These are phyloP conservation scores for Rhizophagus sp. DNA, from an alignment of 192 early-diverging fungal species.

Conservation along the genomic window DNA sequence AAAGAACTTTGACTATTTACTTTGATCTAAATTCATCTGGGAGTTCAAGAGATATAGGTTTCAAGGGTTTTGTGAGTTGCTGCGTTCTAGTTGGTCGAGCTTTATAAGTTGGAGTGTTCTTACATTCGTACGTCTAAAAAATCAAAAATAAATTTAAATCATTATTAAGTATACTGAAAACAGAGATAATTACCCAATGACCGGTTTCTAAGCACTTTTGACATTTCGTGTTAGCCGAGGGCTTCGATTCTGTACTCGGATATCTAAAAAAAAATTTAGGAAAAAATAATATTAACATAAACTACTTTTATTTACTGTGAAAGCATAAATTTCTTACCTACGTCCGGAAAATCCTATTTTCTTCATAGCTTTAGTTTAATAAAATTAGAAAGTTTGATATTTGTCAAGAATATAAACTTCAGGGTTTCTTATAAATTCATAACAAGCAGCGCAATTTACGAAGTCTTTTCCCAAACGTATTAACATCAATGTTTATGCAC, in stretches of 20 bases:
- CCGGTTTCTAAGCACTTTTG: slow-evolving; percentile 62
- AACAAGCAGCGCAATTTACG: too few species aligned
- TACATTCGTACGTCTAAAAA: slow-evolving; percentile 56
- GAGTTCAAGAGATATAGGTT: slow-evolving; percentile 45
- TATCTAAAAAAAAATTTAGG: slow-evolving; percentile 21
- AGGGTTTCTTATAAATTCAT: too few species aligned
- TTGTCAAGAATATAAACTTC: too few species aligned
- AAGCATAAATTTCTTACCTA: background rate
- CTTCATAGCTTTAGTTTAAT: background rate
- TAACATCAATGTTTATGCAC: too few species aligned
- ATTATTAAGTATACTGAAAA: background rate
- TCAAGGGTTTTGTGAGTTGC: slow-evolving; percentile 58
- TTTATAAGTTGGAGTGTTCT: slow-evolving; percentile 45
- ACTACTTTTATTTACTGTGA: too few species aligned
- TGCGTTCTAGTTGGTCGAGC: slow-evolving; percentile 60
- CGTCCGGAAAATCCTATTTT: background rate
- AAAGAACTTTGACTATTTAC: slow-evolving; percentile 12
- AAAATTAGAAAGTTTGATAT: too few species aligned
- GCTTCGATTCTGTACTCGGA: slow-evolving; percentile 34
- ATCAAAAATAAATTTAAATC: background rate
- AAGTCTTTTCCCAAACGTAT: too few species aligned
- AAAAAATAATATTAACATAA: too few species aligned
- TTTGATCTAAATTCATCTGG: slow-evolving; percentile 51
- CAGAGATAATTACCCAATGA: slow-evolving; percentile 44
- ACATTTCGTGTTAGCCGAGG: slow-evolving; percentile 52